Evolutionary conservation across 805 yeast genomes (phyloP).

Genomic region (Saccharomycopsis selenospora): DNA sequence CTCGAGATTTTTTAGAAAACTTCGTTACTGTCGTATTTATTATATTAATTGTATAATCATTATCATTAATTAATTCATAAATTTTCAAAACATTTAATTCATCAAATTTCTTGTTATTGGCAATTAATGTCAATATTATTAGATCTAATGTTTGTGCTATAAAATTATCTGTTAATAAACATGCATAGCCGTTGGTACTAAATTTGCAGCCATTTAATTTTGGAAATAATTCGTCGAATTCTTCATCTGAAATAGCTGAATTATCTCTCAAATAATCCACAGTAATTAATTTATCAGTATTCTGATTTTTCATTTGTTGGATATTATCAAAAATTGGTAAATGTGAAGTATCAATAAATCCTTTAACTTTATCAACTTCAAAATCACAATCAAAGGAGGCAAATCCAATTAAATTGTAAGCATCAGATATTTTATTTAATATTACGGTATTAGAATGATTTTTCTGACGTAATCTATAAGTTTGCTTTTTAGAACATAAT

Average conservation of each 20-base stretch:
- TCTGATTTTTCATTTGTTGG: conserved; percentile 2
- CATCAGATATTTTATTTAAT: conserved; percentile 33
- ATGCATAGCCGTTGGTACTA: conserved; percentile 25
- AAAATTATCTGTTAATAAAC: conserved; percentile 24
- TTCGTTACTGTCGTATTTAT: conserved; percentile 12
- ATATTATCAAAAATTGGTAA: conserved; percentile 34
- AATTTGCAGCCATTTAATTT: conserved; percentile 25
- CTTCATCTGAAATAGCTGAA: conserved; percentile 48
- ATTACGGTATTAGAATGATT: conserved; percentile 85
- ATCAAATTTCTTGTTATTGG: conserved; percentile 6
- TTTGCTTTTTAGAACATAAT: conserved; percentile 48
- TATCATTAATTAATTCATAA: background rate
- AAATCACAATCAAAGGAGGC: conserved; percentile 31
- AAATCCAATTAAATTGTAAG: conserved; percentile 27
- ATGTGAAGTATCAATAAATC: conserved; percentile 27
- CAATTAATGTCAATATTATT: conserved; percentile 19
- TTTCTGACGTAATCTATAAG: conserved; percentile 66
- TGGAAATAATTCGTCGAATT: conserved; percentile 49
- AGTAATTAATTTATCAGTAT: conserved; percentile 18
- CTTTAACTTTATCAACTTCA: conserved; percentile 31
- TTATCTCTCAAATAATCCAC: conserved; percentile 32
- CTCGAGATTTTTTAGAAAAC: conserved; percentile 36
- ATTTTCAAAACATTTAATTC: conserved; percentile 4
- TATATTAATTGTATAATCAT: conserved; percentile 1
- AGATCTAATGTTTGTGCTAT: conserved; percentile 16